phyloP scores from a whole-genome alignment of 2,329 filamentous ascomycete genomes.

The Alternaria sp. region DNA sequence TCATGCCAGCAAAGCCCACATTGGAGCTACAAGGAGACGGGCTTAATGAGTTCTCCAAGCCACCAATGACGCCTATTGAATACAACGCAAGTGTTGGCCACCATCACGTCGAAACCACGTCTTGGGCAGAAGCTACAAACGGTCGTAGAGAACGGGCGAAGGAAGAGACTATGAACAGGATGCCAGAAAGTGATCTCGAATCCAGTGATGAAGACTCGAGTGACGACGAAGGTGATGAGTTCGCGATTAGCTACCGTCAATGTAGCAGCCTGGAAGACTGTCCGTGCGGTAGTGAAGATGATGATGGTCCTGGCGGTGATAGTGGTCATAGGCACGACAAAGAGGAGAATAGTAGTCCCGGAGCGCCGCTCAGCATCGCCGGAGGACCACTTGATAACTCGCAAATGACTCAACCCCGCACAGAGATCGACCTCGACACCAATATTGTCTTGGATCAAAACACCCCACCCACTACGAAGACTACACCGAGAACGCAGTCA shows the following conservation, averaged over 20 bases:
- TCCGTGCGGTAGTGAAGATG: neutral
- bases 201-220: neutral
- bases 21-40: neutral
- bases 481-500: neutral
- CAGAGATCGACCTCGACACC: neutral
- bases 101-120: neutral
- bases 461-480: neutral
- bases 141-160: neutral
- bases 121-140: neutral
- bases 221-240: neutral
- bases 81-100: neutral
- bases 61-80: neutral
- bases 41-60: neutral
- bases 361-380: neutral
- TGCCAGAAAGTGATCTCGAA: neutral
- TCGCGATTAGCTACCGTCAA: neutral
- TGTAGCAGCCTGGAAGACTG: neutral
- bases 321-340: neutral
- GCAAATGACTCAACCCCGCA: neutral
- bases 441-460: neutral
- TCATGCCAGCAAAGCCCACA: neutral
- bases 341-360: neutral
- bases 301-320: neutral
- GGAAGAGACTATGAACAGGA: neutral
- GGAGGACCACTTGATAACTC: neutral